phyloP scores from a whole-genome alignment of 164 flowering plant genomes.

The Liriodendron chinense region DNA sequence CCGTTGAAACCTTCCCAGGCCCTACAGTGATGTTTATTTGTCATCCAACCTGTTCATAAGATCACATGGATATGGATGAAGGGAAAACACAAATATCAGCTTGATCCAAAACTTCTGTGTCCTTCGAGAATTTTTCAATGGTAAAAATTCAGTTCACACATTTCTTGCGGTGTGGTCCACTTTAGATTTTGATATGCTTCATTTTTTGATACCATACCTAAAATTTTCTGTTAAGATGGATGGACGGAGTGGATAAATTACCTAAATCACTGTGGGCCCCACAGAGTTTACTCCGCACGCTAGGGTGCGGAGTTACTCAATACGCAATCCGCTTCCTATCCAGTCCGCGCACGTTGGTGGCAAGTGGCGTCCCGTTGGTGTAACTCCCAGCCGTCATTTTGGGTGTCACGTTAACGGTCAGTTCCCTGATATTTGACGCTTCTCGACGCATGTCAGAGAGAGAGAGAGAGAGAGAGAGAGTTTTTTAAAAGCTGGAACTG shows the following conservation, averaged over 20 bases:
- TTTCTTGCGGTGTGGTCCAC: background rate
- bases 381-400: background rate
- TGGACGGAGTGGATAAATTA: background rate
- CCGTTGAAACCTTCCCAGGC: too few relatives aligned
- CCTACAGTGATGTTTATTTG: too few relatives aligned
- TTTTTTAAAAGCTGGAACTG: slow-evolving; percentile 1
- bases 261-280: background rate
- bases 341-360: background rate
- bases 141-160: background rate
- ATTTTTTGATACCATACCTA: too few relatives aligned
- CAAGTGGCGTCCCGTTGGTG: background rate
- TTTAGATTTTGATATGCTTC: too few relatives aligned
- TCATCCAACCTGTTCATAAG: too few relatives aligned
- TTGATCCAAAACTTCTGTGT: too few relatives aligned
- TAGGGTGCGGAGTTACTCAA: too few relatives aligned
- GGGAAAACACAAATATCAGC: too few relatives aligned
- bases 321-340: background rate
- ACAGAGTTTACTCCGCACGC: too few relatives aligned
- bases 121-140: background rate
- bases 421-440: background rate
- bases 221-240: background rate
- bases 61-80: too few relatives aligned
- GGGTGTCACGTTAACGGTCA: slow-evolving; percentile 10
- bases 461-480: background rate
- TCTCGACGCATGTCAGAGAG: background rate